Percentiles rank a stretch among this genome's conserved stretches.
phyloP scores from a whole-genome alignment of 2,329 filamentous ascomycete species.

The Mycogone perniciosa region DNA sequence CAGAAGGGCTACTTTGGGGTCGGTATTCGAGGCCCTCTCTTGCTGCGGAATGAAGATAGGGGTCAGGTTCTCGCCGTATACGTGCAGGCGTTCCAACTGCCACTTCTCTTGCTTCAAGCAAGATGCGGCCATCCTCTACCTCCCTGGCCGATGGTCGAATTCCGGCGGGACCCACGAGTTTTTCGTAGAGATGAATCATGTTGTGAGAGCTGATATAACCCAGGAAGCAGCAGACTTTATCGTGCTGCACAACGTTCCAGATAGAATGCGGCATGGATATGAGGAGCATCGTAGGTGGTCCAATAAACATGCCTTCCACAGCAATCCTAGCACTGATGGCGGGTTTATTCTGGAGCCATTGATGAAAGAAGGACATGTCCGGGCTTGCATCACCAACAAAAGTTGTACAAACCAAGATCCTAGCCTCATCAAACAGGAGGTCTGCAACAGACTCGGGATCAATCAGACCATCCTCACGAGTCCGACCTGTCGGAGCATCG shows the following conservation, averaged over 20 bases:
- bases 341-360: conserved; percentile 58
- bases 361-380: conserved; percentile 60
- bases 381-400: conserved; percentile 60
- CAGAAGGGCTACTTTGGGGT: conserved; percentile 24
- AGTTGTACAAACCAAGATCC: conserved; percentile 60
- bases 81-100: conserved; percentile 31
- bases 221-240: conserved; percentile 60
- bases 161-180: conserved; percentile 43
- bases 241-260: conserved; percentile 59
- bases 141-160: conserved; percentile 44
- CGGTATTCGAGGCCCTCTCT: conserved; percentile 22
- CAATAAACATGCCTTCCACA: conserved; percentile 62
- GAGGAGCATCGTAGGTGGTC: conserved; percentile 58
- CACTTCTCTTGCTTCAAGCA: conserved; percentile 47
- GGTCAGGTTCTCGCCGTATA: conserved; percentile 22
- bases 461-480: conserved; percentile 36
- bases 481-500: conserved; percentile 18
- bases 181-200: conserved; percentile 58
- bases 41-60: conserved; percentile 19
- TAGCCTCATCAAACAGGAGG: conserved; percentile 54
- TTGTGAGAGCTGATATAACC: conserved; percentile 62
- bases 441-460: conserved; percentile 45
- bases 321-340: conserved; percentile 51
- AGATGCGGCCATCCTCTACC: conserved; percentile 50
- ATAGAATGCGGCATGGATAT: conserved; percentile 60